Conservation (phyloP, 345 rosid species). For the Pistacia vera region DNA sequence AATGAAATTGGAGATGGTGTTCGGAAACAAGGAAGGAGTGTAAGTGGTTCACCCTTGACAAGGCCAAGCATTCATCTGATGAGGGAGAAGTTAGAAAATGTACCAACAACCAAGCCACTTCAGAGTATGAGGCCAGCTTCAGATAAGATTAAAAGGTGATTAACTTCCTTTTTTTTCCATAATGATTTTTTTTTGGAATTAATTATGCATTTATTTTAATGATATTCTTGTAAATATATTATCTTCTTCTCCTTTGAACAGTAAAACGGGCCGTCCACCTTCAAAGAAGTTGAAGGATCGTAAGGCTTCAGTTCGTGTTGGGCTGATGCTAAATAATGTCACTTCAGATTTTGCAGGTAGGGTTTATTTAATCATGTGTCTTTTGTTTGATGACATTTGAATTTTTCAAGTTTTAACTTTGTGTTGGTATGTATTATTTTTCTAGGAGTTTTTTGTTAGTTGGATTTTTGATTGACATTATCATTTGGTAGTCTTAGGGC, state of each 20-base stretch:
- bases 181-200: background rate
- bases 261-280: conserved; percentile 92
- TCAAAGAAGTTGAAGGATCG: conserved; percentile 79
- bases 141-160: conserved; percentile 79
- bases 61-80: conserved; percentile 55
- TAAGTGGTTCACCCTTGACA: conserved; percentile 51
- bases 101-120: conserved; percentile 58
- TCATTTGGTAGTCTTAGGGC: background rate
- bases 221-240: conserved; percentile 12
- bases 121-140: conserved; percentile 57
- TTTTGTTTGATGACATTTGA: background rate
- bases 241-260: conserved; percentile 37
- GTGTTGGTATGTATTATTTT: background rate
- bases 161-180: conserved; percentile 1
- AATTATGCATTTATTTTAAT: background rate
- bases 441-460: background rate
- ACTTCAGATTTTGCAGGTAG: conserved; percentile 72
- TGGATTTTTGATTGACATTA: background rate
- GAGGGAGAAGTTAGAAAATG: conserved; percentile 64
- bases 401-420: background rate
- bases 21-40: conserved; percentile 80
- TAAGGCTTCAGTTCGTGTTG: conserved; percentile 60
- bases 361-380: background rate
- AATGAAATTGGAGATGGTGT: conserved; percentile 73
- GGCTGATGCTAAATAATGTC: conserved; percentile 42